Evolutionary conservation across 768 basidiomycete species (phyloP).

Genomic region (Lactarius vividus): DNA sequence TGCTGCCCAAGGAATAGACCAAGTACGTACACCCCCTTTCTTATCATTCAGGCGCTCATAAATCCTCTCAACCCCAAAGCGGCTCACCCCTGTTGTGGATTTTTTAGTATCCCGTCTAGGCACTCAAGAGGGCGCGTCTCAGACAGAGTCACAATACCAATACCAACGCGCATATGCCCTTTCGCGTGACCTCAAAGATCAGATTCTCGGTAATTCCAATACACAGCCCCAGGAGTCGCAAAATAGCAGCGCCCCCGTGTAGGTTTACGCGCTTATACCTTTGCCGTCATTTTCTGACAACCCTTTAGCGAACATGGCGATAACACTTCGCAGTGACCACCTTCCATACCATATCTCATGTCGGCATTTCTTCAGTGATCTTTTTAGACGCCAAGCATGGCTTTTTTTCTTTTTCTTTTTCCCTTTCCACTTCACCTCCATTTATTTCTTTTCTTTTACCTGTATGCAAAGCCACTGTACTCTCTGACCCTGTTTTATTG

Average conservation of each 20-base stretch:
- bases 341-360: neutral
- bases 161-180: slow-evolving; percentile 72
- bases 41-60: slow-evolving; percentile 14
- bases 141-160: slow-evolving; percentile 64
- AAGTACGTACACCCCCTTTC: slow-evolving; percentile 43
- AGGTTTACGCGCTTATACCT: slow-evolving; percentile 32
- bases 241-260: slow-evolving; percentile 64
- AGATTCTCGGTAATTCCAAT: slow-evolving; percentile 61
- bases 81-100: slow-evolving; percentile 72
- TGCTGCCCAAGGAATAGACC: slow-evolving; percentile 67
- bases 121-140: slow-evolving; percentile 46
- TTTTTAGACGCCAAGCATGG: slow-evolving; percentile 5
- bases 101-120: slow-evolving; percentile 51
- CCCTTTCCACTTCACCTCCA: slow-evolving; percentile 12
- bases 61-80: slow-evolving; percentile 37
- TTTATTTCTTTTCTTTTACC: neutral
- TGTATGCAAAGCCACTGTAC: neutral
- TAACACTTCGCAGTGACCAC: slow-evolving; percentile 20
- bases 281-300: slow-evolving; percentile 6
- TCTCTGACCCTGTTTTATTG: slow-evolving; percentile 5
- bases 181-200: slow-evolving; percentile 60
- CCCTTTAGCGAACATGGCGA: slow-evolving; percentile 38
- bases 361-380: neutral
- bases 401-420: neutral
- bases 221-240: slow-evolving; percentile 73